These are phyloP conservation scores for Melanogaster broomeanus DNA, from an alignment of 768 basidiomycete genomes.

Conservation along the genomic window DNA sequence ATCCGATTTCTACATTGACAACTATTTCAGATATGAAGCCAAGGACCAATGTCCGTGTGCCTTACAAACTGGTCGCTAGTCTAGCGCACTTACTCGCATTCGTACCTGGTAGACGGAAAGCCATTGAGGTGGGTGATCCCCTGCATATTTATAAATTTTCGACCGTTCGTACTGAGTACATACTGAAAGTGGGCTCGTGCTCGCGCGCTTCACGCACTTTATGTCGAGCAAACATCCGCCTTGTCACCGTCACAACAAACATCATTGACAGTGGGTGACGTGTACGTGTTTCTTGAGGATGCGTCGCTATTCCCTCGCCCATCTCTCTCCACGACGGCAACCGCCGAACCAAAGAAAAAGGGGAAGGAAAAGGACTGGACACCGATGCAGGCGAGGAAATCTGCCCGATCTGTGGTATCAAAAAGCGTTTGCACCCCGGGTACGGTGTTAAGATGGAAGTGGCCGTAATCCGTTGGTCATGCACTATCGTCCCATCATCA, in stretches of 20 bases:
- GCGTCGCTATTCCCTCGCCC: slow-evolving; percentile 40
- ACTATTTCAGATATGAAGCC: slow-evolving; percentile 36
- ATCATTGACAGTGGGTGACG: slow-evolving; percentile 40
- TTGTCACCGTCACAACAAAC: slow-evolving; percentile 20
- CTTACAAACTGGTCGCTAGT: slow-evolving; percentile 41
- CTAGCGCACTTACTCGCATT: slow-evolving; percentile 37
- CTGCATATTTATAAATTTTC: background rate
- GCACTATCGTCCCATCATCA: slow-evolving; percentile 20
- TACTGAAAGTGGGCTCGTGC: slow-evolving; percentile 45
- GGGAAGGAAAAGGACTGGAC: slow-evolving; percentile 24
- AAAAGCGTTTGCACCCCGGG: slow-evolving; percentile 26
- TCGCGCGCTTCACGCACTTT: slow-evolving; percentile 40
- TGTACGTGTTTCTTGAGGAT: slow-evolving; percentile 47
- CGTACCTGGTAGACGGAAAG: slow-evolving; percentile 46
- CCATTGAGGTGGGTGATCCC: slow-evolving; percentile 42
- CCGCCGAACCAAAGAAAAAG: slow-evolving; percentile 24
- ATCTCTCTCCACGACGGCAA: slow-evolving; percentile 9
- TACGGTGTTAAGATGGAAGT: slow-evolving; percentile 24
- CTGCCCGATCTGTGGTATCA: slow-evolving; percentile 31
- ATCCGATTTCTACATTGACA: background rate
- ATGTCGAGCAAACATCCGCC: slow-evolving; percentile 29
- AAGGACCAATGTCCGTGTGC: slow-evolving; percentile 27
- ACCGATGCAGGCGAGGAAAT: slow-evolving; percentile 21
- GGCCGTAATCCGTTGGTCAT: slow-evolving; percentile 18
- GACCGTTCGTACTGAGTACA: slow-evolving; percentile 1